A percentile compares a stretch with the other conserved stretches of the same genome.
These are phyloP conservation scores for Ustilago loliicola DNA, from an alignment of 1,284 basidiomycete species.

Conservation along the genomic window DNA sequence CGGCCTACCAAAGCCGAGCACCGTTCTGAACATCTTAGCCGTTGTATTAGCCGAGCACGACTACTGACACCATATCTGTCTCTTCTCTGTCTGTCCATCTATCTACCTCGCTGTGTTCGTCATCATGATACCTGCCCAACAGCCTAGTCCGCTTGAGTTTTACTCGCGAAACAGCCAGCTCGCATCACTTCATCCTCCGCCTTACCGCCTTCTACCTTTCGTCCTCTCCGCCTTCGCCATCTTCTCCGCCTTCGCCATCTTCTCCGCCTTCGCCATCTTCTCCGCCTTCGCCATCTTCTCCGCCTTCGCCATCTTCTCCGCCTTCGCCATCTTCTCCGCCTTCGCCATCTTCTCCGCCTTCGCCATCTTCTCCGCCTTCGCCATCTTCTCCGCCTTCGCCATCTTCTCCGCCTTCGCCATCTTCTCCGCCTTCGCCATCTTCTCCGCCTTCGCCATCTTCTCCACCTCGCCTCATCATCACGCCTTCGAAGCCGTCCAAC, in stretches of 20 bases:
- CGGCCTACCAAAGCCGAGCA: too few species aligned
- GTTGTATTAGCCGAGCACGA: too few species aligned
- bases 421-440: not conserved
- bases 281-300: slow-evolving; percentile 30
- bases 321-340: slow-evolving; percentile 5
- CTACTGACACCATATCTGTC: slow-evolving; percentile 16
- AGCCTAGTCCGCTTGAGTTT: slow-evolving; percentile 68
- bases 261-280: slow-evolving; percentile 11
- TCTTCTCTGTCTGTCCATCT: not conserved
- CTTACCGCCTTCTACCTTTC: slow-evolving; percentile 27
- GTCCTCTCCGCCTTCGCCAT: slow-evolving; percentile 6
- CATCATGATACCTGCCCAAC: slow-evolving; percentile 20
- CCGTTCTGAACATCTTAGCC: too few species aligned
- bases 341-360: slow-evolving; percentile 4
- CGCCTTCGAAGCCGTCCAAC: not conserved
- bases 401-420: slow-evolving; percentile 6
- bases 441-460: not conserved
- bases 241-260: not conserved
- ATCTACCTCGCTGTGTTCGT: too few species aligned
- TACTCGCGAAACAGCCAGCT: slow-evolving; percentile 67
- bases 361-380: slow-evolving; percentile 18
- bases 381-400: slow-evolving; percentile 22
- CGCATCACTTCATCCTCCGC: slow-evolving; percentile 25
- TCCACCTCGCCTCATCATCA: not conserved
- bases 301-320: slow-evolving; percentile 1